phyloP scores from a whole-genome alignment of 345 rosid genomes.

The Anastatica hierochuntica region DNA sequence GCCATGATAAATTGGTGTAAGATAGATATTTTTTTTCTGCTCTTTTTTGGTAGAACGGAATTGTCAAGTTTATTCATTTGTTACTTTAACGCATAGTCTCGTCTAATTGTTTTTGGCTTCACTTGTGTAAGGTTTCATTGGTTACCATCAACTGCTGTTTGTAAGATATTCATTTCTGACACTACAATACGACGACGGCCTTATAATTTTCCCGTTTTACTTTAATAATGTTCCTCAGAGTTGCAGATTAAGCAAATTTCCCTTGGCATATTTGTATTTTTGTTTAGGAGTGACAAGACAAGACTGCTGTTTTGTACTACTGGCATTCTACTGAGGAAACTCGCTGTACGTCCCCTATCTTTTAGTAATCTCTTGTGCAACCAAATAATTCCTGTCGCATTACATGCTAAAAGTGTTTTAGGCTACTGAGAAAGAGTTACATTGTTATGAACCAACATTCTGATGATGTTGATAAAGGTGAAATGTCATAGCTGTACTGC shows the following conservation, averaged over 20 bases:
- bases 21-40: background rate
- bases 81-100: too few species aligned
- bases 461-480: background rate
- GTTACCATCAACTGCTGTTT: too few species aligned
- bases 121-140: too few species aligned
- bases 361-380: background rate
- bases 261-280: constrained; percentile 11
- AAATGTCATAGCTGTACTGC: background rate
- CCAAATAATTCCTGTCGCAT: background rate
- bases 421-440: constrained; percentile 2
- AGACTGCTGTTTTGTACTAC: constrained; percentile 91
- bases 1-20: background rate
- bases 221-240: background rate
- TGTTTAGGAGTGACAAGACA: constrained; percentile 73
- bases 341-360: constrained; percentile 42
- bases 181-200: background rate
- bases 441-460: background rate
- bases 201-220: background rate
- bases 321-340: constrained; percentile 82
- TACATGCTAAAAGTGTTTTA: background rate
- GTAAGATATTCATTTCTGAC: too few species aligned
- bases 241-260: background rate
- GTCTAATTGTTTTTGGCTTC: too few species aligned
- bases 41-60: background rate
- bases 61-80: background rate